A percentile compares a stretch with the other conserved stretches of the same genome.
Evolutionary conservation across 2,329 filamentous ascomycete species (phyloP).

Genomic region (Chaetomium olivaceum): DNA sequence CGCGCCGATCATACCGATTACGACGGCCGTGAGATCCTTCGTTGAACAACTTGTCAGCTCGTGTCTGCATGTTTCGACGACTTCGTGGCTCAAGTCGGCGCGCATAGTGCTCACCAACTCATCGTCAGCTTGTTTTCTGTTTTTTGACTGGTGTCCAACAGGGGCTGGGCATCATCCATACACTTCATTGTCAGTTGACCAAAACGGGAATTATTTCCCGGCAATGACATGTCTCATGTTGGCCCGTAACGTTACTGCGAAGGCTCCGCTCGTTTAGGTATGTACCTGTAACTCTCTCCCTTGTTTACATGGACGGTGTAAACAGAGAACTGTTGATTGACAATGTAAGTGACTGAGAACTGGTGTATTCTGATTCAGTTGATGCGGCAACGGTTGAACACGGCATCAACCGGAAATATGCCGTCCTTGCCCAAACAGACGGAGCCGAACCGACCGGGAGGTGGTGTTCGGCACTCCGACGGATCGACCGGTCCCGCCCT

Average conservation of each 20-base stretch:
- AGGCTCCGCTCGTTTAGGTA: neutral
- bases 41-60: neutral
- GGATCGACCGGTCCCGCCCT: neutral
- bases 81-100: neutral
- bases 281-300: neutral
- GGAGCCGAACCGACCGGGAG: neutral
- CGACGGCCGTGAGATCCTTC: neutral
- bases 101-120: neutral
- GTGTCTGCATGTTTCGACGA: neutral
- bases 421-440: neutral
- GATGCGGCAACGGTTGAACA: neutral
- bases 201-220: neutral
- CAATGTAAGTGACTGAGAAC: neutral
- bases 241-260: neutral
- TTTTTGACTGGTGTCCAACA: neutral
- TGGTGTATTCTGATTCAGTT: neutral
- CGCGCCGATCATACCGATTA: neutral
- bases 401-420: neutral
- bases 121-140: neutral
- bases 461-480: neutral
- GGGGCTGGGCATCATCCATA: neutral
- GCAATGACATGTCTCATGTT: neutral
- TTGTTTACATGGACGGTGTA: neutral
- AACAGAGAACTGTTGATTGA: neutral
- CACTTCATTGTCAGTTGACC: neutral